Percentiles rank a stretch among this genome's conserved stretches.
phyloP scores from a whole-genome alignment of 768 basidiomycete species.

The Tricholoma flavovirens region DNA sequence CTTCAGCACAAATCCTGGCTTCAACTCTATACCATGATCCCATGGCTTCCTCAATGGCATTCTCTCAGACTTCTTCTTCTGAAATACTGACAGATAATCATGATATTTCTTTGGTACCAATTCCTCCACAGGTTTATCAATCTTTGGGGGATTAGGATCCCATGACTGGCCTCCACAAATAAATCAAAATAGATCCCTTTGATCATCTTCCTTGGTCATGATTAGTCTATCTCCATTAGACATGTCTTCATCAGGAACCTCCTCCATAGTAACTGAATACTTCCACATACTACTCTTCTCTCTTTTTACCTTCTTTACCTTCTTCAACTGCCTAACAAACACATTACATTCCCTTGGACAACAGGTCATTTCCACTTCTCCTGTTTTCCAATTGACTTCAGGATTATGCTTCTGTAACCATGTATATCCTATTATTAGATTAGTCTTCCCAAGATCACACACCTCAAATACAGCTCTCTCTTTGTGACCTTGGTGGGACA shows the following conservation, averaged over 20 bases:
- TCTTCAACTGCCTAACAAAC: background rate
- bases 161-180: no score
- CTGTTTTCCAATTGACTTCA: background rate
- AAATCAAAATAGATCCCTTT: no score
- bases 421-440: background rate
- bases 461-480: background rate
- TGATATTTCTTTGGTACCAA: background rate
- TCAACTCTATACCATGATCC: slow-evolving; percentile 16
- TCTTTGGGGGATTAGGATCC: no score
- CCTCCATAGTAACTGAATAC: background rate
- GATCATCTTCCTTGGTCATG: background rate
- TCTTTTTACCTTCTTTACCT: background rate
- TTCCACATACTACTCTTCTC: background rate
- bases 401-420: background rate
- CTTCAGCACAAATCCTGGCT: slow-evolving; percentile 7
- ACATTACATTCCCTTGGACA: background rate
- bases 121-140: background rate
- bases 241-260: background rate
- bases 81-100: slow-evolving; percentile 4
- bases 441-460: no score
- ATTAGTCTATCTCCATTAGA: background rate
- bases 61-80: slow-evolving; percentile 6
- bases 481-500: background rate
- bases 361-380: background rate
- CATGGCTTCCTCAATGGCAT: slow-evolving; percentile 5